phyloP scores from a whole-genome alignment of 495 filamentous ascomycete genomes.

The Astrocystis sublimbata region DNA sequence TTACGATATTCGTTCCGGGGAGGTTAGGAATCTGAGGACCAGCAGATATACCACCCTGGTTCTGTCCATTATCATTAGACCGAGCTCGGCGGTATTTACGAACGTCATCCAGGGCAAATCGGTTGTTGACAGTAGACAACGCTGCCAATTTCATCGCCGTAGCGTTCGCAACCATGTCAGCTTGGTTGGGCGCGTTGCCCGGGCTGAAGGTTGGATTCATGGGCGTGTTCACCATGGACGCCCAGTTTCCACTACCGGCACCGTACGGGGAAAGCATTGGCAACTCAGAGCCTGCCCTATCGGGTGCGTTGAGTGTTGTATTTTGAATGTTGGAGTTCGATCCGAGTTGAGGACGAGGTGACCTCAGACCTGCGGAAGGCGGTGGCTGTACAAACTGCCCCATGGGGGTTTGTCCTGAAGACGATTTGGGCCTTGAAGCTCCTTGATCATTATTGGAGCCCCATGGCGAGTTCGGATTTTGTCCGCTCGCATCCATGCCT shows the following conservation, averaged over 20 bases:
- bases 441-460: constrained; percentile 56
- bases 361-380: constrained; percentile 77
- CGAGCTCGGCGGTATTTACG: constrained; percentile 90
- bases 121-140: constrained; percentile 95
- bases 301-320: constrained; percentile 73
- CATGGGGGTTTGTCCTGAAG: constrained; percentile 82
- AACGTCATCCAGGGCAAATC: constrained; percentile 93
- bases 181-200: constrained; percentile 63
- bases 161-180: constrained; percentile 98
- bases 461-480: constrained; percentile 78
- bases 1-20: constrained; percentile 70
- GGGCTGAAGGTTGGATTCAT: constrained; percentile 84
- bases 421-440: constrained; percentile 76
- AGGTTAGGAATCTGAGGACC: constrained; percentile 49
- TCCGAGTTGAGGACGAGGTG: constrained; percentile 71
- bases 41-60: constrained; percentile 44
- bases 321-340: constrained; percentile 73
- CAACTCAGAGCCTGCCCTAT: constrained; percentile 65
- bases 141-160: constrained; percentile 99
- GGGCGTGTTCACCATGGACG: constrained; percentile 96
- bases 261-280: constrained; percentile 89
- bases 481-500: constrained; percentile 47
- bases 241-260: constrained; percentile 87
- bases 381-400: constrained; percentile 92
- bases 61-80: constrained; percentile 74